Conservation (phyloP, 1,139 yeast species). For the Lodderomyces pseudojiufengensis region DNA sequence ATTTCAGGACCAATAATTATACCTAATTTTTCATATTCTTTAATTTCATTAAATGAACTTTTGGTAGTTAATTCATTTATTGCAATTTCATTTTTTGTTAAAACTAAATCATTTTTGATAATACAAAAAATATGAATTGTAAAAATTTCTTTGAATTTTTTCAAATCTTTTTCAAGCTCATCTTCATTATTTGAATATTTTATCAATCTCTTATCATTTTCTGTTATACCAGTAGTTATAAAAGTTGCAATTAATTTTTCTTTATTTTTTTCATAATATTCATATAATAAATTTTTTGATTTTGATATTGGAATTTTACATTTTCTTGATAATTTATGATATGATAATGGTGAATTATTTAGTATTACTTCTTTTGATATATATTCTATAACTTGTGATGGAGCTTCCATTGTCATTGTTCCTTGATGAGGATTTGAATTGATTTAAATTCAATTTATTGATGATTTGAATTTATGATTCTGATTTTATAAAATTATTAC, state of each 20-base stretch:
- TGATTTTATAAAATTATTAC: too few relatives aligned
- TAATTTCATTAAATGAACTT: constrained; percentile 17
- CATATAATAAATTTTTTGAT: constrained; percentile 29
- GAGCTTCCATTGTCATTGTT: constrained; percentile 35
- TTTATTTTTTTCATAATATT: constrained; percentile 31
- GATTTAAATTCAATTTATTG: too few relatives aligned
- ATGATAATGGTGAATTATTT: constrained; percentile 26
- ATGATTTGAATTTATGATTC: too few relatives aligned
- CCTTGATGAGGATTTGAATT: constrained; percentile 1
- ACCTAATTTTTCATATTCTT: constrained; percentile 26
- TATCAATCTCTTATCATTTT: constrained; percentile 13
- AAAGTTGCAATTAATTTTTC: constrained; percentile 32
- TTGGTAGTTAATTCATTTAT: constrained; percentile 26
- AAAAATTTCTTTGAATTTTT: constrained; percentile 19
- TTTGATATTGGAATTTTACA: constrained; percentile 25
- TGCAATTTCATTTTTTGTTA: constrained; percentile 25
- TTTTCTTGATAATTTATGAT: constrained; percentile 26
- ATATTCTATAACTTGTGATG: constrained; percentile 28
- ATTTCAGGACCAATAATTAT: constrained; percentile 35
- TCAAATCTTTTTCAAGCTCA: constrained; percentile 16
- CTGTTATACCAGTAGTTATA: constrained; percentile 26
- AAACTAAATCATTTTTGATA: constrained; percentile 16
- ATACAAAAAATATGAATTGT: constrained; percentile 35
- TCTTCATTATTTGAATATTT: constrained; percentile 21
- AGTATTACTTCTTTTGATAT: constrained; percentile 25